Conservation (phyloP, 202 grass and related monocot species). For the Dendrocalamus latiflorus region DNA sequence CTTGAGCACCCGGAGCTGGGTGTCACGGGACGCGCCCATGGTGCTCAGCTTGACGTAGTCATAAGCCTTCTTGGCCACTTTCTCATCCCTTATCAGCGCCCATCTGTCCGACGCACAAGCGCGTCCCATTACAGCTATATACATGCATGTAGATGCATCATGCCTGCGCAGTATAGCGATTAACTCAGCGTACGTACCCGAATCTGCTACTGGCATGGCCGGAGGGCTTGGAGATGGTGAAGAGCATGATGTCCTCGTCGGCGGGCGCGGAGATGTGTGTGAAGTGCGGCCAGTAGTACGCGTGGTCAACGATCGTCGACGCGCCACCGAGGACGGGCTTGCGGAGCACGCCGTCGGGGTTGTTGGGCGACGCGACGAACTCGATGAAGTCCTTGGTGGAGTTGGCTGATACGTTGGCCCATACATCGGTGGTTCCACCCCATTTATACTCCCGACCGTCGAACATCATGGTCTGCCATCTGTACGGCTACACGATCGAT, state of each 20-base stretch:
- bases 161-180: too few relatives aligned
- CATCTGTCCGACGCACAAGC: conserved; percentile 32
- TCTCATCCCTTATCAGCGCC: conserved; percentile 67
- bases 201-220: conserved; percentile 81
- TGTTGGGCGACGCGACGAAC: conserved; percentile 85
- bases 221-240: conserved; percentile 61
- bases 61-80: conserved; percentile 20
- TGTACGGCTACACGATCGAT: conserved; percentile 37
- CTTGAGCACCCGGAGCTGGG: conserved; percentile 58
- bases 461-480: conserved; percentile 32
- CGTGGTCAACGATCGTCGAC: conserved; percentile 53
- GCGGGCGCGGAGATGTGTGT: conserved; percentile 51
- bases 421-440: conserved; percentile 40
- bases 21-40: conserved; percentile 70
- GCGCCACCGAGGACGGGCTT: conserved; percentile 40
- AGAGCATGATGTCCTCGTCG: conserved; percentile 68
- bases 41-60: conserved; percentile 23
- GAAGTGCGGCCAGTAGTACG: conserved; percentile 88
- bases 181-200: conserved; percentile 30
- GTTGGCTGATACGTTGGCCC: conserved; percentile 33
- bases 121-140: not conserved
- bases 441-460: conserved; percentile 54
- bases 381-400: conserved; percentile 47
- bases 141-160: not conserved
- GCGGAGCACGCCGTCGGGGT: conserved; percentile 47